A percentile compares a stretch with the other conserved stretches of the same genome.
phyloP scores from a whole-genome alignment of 805 yeast species.

The Spathaspora hagerdaliae region DNA sequence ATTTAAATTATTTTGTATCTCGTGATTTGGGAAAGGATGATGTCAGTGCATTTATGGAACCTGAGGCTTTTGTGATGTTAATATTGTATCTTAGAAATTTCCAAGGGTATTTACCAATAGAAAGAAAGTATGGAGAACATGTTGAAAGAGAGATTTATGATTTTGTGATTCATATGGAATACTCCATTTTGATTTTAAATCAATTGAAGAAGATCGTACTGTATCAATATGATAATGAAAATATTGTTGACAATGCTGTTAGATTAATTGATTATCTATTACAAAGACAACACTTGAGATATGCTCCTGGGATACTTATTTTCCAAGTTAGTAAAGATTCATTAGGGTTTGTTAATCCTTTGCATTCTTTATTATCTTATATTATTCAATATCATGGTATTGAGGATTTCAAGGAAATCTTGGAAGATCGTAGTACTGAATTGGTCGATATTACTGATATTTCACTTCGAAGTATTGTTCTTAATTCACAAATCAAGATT shows the following conservation, averaged over 20 bases:
- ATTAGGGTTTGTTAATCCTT: conserved; percentile 57
- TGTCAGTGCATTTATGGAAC: conserved; percentile 21
- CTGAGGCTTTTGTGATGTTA: conserved; percentile 38
- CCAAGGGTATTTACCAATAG: conserved; percentile 55
- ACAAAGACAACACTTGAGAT: conserved; percentile 17
- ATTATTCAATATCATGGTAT: conserved; percentile 32
- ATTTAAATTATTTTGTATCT: conserved; percentile 23
- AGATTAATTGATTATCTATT: conserved; percentile 21
- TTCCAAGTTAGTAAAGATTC: conserved; percentile 46
- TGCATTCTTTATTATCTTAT: conserved; percentile 52
- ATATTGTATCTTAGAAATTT: conserved; percentile 48
- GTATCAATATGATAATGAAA: conserved; percentile 12
- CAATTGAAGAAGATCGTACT: conserved; percentile 35
- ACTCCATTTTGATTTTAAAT: conserved; percentile 41
- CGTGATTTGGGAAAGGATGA: conserved; percentile 15
- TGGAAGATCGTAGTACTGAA: conserved; percentile 5
- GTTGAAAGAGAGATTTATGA: conserved; percentile 54
- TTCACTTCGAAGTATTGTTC: conserved; percentile 56
- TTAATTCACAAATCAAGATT: conserved; percentile 55
- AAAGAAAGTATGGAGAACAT: conserved; percentile 64
- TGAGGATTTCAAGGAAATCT: conserved; percentile 10
- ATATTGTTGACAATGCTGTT: conserved; percentile 4
- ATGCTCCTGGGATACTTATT: conserved; percentile 28
- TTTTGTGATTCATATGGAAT: conserved; percentile 47
- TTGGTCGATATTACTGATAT: conserved; percentile 47